phyloP scores from a whole-genome alignment of 31 red algal species.

The Asparagopsis taxiformis region DNA sequence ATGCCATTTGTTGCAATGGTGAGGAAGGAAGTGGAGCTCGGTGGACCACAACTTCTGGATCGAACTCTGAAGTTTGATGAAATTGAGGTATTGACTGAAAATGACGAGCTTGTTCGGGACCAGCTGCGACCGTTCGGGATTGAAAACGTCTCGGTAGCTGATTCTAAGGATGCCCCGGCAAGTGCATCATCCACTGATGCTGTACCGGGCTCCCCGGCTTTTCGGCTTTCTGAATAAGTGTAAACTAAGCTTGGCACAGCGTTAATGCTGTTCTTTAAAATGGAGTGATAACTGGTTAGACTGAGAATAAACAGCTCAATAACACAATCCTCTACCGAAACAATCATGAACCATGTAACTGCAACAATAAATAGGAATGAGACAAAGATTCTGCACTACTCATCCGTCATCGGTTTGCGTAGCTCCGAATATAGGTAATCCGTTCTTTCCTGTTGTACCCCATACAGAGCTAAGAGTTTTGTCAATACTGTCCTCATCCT shows the following conservation, averaged over 20 bases:
- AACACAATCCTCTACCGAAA: neutral
- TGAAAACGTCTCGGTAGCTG: neutral
- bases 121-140: constrained; percentile 66
- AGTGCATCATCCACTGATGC: constrained; percentile 20
- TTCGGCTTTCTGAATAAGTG: constrained; percentile 16
- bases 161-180: constrained; percentile 5
- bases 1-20: constrained; percentile 93
- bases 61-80: constrained; percentile 85
- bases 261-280: neutral
- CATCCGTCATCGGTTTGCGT: neutral
- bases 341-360: neutral
- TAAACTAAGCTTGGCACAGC: neutral
- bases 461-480: neutral
- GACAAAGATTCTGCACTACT: neutral
- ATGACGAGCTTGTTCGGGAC: constrained; percentile 43
- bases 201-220: constrained; percentile 45
- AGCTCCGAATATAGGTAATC: neutral
- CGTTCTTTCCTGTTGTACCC: neutral
- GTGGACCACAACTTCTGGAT: constrained; percentile 58
- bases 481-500: neutral
- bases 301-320: constrained; percentile 3
- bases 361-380: neutral
- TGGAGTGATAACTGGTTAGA: neutral
- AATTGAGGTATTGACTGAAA: constrained; percentile 67
- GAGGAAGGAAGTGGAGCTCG: constrained; percentile 68